Evolutionary conservation across 805 yeast species (phyloP).

Genomic region (Myxozyma melibiosi): DNA sequence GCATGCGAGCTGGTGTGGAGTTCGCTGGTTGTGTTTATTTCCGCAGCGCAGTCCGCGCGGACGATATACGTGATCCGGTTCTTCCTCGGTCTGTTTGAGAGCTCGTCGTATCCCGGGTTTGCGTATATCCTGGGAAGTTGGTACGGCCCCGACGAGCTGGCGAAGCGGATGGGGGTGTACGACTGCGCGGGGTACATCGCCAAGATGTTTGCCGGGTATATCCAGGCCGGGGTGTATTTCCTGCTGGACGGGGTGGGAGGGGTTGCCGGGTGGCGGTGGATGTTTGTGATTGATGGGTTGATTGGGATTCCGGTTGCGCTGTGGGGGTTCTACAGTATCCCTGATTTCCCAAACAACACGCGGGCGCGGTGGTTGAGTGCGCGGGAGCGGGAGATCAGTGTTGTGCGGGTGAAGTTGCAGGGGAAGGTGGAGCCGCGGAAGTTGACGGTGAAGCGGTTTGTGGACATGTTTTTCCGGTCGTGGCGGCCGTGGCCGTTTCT

Average conservation of each 20-base stretch:
- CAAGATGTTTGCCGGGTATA: conserved; percentile 50
- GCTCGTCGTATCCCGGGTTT: conserved; percentile 39
- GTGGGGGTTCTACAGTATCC: conserved; percentile 25
- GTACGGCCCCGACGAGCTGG: conserved; percentile 39
- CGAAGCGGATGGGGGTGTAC: conserved; percentile 37
- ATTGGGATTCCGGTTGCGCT: conserved; percentile 29
- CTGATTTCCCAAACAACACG: conserved; percentile 30
- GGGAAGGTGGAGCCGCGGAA: conserved; percentile 22
- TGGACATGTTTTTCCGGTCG: conserved; percentile 25
- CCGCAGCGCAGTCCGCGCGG: conserved; percentile 35
- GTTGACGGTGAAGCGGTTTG: conserved; percentile 18
- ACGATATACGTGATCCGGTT: conserved; percentile 40
- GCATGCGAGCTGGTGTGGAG: conserved; percentile 39
- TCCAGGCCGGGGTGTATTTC: conserved; percentile 56
- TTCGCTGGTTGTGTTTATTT: conserved; percentile 33
- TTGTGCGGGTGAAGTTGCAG: conserved; percentile 16
- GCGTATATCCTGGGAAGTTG: conserved; percentile 38
- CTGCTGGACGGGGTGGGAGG: conserved; percentile 52
- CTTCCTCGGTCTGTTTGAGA: conserved; percentile 41
- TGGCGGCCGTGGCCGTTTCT: conserved; percentile 32
- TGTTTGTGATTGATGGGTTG: conserved; percentile 27
- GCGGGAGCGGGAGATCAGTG: conserved; percentile 18
- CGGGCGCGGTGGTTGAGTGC: conserved; percentile 24
- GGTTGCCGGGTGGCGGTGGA: conserved; percentile 33
- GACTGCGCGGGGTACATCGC: conserved; percentile 35